A percentile compares a stretch with the other conserved stretches of the same genome.
These are phyloP conservation scores for Ramaria sp. DNA, from an alignment of 768 basidiomycete species.

Conservation along the genomic window DNA sequence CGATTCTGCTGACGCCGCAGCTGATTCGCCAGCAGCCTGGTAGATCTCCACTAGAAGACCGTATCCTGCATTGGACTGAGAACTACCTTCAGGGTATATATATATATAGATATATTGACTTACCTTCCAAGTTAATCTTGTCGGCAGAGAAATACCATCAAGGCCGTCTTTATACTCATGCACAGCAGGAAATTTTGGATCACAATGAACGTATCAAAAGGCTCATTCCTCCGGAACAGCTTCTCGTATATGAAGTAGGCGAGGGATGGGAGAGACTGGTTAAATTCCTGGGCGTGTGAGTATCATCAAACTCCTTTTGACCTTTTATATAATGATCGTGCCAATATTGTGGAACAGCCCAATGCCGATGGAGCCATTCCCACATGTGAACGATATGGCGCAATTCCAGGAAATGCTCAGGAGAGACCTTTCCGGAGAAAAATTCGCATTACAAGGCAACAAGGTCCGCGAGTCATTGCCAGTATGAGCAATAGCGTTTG, in stretches of 20 bases:
- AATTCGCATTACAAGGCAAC: no score
- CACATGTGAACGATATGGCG: neutral
- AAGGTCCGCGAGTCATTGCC: no score
- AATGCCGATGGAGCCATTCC: conserved; percentile 1
- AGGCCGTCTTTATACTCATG: neutral
- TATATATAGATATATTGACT: no score
- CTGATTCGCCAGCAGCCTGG: no score
- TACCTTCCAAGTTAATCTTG: no score
- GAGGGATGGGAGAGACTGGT: conserved; percentile 5
- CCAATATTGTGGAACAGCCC: neutral
- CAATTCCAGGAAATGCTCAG: neutral
- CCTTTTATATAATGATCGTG: neutral
- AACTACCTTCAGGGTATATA: no score
- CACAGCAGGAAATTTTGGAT: neutral
- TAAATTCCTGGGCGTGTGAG: conserved; percentile 6
- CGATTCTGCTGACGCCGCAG: no score
- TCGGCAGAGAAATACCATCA: conserved; percentile 1
- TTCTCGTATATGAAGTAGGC: conserved; percentile 1
- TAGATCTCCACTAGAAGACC: no score
- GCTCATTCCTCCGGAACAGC: neutral
- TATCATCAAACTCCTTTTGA: neutral
- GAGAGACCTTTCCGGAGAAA: no score
- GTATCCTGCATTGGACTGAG: no score
- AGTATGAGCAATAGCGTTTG: no score
- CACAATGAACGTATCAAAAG: conserved; percentile 1